Base-by-base conservation (phyloP, 805 yeast genomes). In the Scheffersomyces ergatensis region DNA sequence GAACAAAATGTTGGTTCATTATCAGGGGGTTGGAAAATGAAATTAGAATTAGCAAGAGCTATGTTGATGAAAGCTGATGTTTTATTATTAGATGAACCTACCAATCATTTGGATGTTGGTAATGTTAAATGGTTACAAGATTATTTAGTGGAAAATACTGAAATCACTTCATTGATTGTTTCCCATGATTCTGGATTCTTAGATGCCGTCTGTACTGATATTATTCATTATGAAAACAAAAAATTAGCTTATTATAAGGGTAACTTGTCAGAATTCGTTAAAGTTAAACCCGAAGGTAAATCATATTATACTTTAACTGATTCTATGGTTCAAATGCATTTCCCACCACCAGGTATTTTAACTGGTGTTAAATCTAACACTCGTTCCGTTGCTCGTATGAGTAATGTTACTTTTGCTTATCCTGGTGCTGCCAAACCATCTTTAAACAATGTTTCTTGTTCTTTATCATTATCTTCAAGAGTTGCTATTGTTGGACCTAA, bases 1-100 rank as follows among this genome's bases (percentile, higher is more conserved):
- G 77, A 78, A 23, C 97, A 90, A 69, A 78, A 87, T 35, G 97
- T 93, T 43, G 97, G 97, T 30, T 87, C 97, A 2, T 73, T 92
- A 44, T 88, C 97, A 33, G 99, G 99, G 67, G 99, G 99, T 65
- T 92, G 99, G 99, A 93, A 93, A 70, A 92, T 92, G 99, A 92
- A 92, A 71, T 78, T 92, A 53, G 98, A 90, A 69, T 76, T 92
- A 57, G 99, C 98, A n/a, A 84, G 97, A 72, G 99, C 98, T 27
- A 90, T 92, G 97, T 74, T 92, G 53, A 87, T 89, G 89, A 89
- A 83, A 66, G 99, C 98, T 26, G 99, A 92, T 68, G 90, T 92
- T 41, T 77, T 92, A 57, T 74, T 92, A 53, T 77, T 92, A 59
- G 99, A 92, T 69, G 99, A 92, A 79, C 99, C 99, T 64, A 92